phyloP scores from a whole-genome alignment of 164 flowering plant species.

The Vitis rupestris region DNA sequence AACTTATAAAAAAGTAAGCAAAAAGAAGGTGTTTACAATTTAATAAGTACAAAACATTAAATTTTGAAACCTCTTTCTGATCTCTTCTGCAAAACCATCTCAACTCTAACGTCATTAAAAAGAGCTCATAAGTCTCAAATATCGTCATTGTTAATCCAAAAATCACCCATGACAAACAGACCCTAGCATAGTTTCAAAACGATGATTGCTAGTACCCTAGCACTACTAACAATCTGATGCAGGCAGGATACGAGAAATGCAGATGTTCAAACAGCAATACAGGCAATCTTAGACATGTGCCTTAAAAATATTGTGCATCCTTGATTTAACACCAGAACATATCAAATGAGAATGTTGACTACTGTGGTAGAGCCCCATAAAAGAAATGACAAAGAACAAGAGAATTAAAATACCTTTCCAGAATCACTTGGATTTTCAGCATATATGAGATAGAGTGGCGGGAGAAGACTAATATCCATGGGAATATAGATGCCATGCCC shows the following conservation, averaged over 20 bases:
- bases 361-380: neutral
- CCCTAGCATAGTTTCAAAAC: no score
- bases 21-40: no score
- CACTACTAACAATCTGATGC: neutral
- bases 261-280: neutral
- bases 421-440: constrained; percentile 99
- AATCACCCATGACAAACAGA: no score
- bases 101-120: no score
- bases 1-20: no score
- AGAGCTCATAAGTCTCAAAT: no score
- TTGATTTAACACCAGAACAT: neutral
- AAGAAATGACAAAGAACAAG: neutral
- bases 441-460: constrained; percentile 84
- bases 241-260: neutral
- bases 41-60: no score
- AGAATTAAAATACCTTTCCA: constrained; percentile 61
- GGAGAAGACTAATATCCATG: constrained; percentile 77
- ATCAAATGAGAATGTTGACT: neutral
- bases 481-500: constrained; percentile 84
- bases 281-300: neutral
- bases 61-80: no score
- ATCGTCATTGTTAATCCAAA: no score
- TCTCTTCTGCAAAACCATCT: no score
- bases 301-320: neutral
- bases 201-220: no score